Conservation (phyloP, 75 land plant genomes). For the Pinus tabuliformis region DNA sequence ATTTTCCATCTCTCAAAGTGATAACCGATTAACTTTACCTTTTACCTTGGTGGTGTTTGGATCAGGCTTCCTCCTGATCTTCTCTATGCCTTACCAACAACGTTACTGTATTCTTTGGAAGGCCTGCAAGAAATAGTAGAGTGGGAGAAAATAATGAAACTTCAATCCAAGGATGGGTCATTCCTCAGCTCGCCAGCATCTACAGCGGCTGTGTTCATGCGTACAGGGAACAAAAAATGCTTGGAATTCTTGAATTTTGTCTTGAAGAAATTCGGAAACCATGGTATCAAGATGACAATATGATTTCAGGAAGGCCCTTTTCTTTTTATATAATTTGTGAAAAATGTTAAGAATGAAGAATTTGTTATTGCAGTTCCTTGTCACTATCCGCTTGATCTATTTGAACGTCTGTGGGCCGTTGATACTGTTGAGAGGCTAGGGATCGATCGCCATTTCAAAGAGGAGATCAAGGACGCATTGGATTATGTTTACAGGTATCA, state of each 20-base stretch:
- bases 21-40: neutral
- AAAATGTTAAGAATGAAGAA: neutral
- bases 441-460: conserved; percentile 16
- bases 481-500: conserved; percentile 26
- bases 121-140: conserved; percentile 16
- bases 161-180: conserved; percentile 22
- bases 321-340: neutral
- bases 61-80: neutral
- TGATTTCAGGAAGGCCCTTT: neutral
- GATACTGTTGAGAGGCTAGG: conserved; percentile 48
- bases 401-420: conserved; percentile 56
- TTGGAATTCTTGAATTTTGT: conserved; percentile 13
- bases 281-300: conserved; percentile 9
- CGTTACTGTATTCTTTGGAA: conserved; percentile 18
- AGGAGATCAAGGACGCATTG: conserved; percentile 13
- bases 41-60: neutral
- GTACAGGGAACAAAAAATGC: conserved; percentile 22
- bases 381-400: conserved; percentile 15
- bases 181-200: conserved; percentile 23
- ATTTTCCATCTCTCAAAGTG: neutral
- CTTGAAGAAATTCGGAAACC: conserved; percentile 11
- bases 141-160: conserved; percentile 19
- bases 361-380: conserved; percentile 3
- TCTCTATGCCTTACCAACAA: neutral
- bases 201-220: conserved; percentile 18